phyloP scores from a whole-genome alignment of 441 rosid genomes.

The Bruguiera hainesii region DNA sequence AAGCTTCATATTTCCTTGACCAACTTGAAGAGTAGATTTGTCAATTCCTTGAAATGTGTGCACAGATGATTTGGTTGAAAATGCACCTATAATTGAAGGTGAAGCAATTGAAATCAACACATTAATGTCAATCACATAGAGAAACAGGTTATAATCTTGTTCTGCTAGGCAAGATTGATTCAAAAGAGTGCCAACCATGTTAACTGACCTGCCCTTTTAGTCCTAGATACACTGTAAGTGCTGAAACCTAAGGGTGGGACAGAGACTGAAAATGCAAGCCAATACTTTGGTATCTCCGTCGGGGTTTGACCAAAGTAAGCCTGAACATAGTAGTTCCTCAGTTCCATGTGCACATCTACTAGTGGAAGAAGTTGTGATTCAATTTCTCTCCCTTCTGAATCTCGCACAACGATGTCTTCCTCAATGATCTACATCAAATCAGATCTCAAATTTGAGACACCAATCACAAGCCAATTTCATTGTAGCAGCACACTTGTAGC shows the following conservation, averaged over 20 bases:
- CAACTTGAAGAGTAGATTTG: slow-evolving; percentile 53
- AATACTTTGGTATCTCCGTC: slow-evolving; percentile 63
- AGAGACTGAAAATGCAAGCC: slow-evolving; percentile 81
- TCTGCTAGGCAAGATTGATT: slow-evolving; percentile 12
- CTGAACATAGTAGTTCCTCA: slow-evolving; percentile 70
- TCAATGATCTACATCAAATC: slow-evolving; percentile 51
- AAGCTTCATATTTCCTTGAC: slow-evolving; percentile 79
- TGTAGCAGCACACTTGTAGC: neutral
- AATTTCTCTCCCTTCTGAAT: slow-evolving; percentile 79
- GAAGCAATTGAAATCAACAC: slow-evolving; percentile 6
- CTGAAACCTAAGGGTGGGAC: slow-evolving; percentile 96
- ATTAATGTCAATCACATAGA: slow-evolving; percentile 1
- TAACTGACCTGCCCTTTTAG: slow-evolving; percentile 60
- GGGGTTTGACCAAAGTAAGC: slow-evolving; percentile 78
- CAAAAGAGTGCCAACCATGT: slow-evolving; percentile 11
- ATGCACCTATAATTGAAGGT: slow-evolving; percentile 41
- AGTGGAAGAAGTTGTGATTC: slow-evolving; percentile 84
- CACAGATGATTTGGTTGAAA: slow-evolving; percentile 47
- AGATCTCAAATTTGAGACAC: neutral
- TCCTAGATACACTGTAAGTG: slow-evolving; percentile 68
- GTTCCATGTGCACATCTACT: slow-evolving; percentile 44
- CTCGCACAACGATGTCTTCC: slow-evolving; percentile 63
- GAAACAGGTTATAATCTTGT: neutral
- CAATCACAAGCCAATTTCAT: slow-evolving; percentile 7
- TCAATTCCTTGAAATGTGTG: slow-evolving; percentile 37